phyloP scores from a whole-genome alignment of 208 protist species.

The Porcisia hertigi region DNA sequence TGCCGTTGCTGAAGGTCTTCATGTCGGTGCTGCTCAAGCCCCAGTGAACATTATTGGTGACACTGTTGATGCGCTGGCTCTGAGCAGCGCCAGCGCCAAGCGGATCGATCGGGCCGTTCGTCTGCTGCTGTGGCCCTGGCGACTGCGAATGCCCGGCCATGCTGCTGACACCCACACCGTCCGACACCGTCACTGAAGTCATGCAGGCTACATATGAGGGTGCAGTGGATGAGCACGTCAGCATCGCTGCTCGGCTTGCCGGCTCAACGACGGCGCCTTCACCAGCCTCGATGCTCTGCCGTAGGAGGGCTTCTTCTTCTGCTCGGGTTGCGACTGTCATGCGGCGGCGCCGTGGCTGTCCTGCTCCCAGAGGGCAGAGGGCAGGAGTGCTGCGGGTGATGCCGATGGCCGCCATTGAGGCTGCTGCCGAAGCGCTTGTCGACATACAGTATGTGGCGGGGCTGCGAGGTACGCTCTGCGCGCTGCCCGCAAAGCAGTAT shows the following conservation, averaged over 20 bases:
- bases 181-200: neutral
- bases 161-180: neutral
- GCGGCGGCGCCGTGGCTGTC: neutral
- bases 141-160: neutral
- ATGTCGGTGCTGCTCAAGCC: neutral
- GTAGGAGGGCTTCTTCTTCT: constrained; percentile 12
- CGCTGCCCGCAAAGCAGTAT: neutral
- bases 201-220: constrained; percentile 12
- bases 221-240: constrained; percentile 13
- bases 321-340: neutral
- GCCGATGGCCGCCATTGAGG: neutral
- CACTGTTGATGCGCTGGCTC: neutral
- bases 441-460: neutral
- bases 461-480: neutral
- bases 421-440: neutral
- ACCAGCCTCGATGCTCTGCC: neutral
- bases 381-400: neutral
- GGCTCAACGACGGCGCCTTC: neutral
- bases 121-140: neutral
- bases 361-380: neutral
- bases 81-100: neutral
- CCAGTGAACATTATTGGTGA: neutral
- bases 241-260: neutral
- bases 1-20: neutral
- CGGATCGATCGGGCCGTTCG: neutral